phyloP scores from a whole-genome alignment of 163 green algal genomes.

The Prototheca cutis region DNA sequence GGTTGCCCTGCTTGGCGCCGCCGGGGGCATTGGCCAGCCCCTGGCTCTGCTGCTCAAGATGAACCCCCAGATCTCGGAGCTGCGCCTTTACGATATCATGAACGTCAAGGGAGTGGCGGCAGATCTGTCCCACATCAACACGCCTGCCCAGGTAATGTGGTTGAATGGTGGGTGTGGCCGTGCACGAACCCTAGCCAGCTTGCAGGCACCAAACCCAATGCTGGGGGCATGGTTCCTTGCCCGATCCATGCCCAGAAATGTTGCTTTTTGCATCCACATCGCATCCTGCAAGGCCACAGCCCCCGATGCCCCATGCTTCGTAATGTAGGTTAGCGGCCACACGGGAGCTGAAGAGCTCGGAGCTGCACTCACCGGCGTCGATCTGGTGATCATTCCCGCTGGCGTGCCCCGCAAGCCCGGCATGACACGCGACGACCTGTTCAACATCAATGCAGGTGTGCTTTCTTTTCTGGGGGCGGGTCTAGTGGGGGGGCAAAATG shows the following conservation, averaged over 20 bases:
- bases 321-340: conserved; percentile 18
- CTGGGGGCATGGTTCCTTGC: too few relatives aligned
- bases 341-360: conserved; percentile 61
- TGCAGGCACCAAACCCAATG: too few relatives aligned
- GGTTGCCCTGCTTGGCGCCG: conserved; percentile 52
- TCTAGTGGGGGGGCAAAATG: too few relatives aligned
- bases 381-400: conserved; percentile 87
- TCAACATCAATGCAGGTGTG: conserved; percentile 84
- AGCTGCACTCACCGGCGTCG: conserved; percentile 49
- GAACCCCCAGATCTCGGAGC: conserved; percentile 72
- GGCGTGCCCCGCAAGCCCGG: conserved; percentile 89
- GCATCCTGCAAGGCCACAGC: too few relatives aligned
- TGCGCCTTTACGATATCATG: conserved; percentile 88
- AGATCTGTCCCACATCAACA: conserved; percentile 91
- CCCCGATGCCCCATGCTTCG: too few relatives aligned
- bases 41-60: conserved; percentile 65
- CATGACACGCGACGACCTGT: conserved; percentile 94
- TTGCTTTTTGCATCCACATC: too few relatives aligned
- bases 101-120: conserved; percentile 46
- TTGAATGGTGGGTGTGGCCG: too few relatives aligned
- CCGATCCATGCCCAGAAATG: too few relatives aligned
- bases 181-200: too few relatives aligned
- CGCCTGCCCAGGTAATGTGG: conserved; percentile 54
- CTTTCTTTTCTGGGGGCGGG: not conserved
- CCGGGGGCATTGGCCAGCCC: conserved; percentile 62